Conservation (phyloP, 1,284 basidiomycete genomes). For the Cutaneotrichosporon dermatis region DNA sequence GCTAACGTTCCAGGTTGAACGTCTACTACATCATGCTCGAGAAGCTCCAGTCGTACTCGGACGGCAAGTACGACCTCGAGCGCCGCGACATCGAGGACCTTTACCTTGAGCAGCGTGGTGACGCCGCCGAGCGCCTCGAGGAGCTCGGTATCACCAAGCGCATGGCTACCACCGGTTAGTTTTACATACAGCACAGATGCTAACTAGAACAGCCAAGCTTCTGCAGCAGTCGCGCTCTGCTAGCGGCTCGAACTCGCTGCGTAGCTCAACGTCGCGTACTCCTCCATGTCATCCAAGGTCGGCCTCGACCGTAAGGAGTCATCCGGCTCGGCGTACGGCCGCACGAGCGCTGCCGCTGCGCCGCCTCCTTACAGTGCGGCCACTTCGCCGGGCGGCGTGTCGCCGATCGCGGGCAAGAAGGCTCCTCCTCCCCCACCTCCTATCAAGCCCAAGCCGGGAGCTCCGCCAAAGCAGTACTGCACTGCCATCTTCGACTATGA, state of each 20-base stretch:
- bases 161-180: constrained; percentile 72
- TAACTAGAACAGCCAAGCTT: constrained; percentile 23
- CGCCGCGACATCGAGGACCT: constrained; percentile 69
- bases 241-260: constrained; percentile 1
- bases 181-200: neutral
- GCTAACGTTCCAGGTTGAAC: constrained; percentile 62
- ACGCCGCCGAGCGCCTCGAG: constrained; percentile 72
- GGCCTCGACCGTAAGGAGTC: constrained; percentile 47
- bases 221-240: constrained; percentile 19
- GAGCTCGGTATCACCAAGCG: constrained; percentile 72
- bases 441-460: constrained; percentile 69
- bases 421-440: constrained; percentile 84
- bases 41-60: constrained; percentile 81
- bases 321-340: constrained; percentile 41
- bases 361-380: constrained; percentile 48
- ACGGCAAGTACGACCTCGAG: constrained; percentile 73
- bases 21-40: constrained; percentile 91
- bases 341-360: constrained; percentile 22
- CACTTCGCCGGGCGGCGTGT: constrained; percentile 39
- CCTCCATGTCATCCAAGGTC: constrained; percentile 47
- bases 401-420: constrained; percentile 58
- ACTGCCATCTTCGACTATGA: constrained; percentile 93
- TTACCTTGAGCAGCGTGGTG: constrained; percentile 73
- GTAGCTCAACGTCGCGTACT: constrained; percentile 27
- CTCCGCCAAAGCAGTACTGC: constrained; percentile 62